Evolutionary conservation across 495 filamentous ascomycete genomes (phyloP).

Genomic region (Platismatia glauca): DNA sequence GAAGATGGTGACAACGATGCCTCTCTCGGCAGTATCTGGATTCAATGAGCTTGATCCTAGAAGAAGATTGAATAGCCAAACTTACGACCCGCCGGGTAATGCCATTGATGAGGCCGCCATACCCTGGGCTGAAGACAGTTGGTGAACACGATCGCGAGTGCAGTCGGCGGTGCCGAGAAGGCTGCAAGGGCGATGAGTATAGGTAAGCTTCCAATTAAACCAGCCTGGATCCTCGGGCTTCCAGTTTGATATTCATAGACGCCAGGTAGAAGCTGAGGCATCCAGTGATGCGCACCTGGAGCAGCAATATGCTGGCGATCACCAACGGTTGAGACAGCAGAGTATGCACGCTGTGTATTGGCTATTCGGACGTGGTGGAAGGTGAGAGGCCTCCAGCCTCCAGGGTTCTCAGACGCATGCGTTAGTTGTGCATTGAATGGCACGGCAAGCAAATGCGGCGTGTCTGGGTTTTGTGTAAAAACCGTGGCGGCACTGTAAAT

Average conservation of each 20-base stretch:
- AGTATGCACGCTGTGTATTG: neutral
- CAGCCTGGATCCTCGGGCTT: conserved; percentile 1
- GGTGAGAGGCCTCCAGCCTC: conserved; percentile 5
- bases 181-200: conserved; percentile 23
- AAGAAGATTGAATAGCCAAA: neutral
- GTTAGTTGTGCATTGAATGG: conserved; percentile 3
- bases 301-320: conserved; percentile 13
- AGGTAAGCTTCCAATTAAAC: conserved; percentile 20
- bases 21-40: conserved; percentile 13
- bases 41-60: neutral
- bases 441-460: conserved; percentile 13
- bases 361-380: conserved; percentile 1
- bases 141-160: neutral
- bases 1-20: conserved; percentile 23
- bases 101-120: conserved; percentile 9
- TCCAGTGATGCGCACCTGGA: conserved; percentile 6
- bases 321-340: neutral
- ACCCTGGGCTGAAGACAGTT: conserved; percentile 4
- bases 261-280: conserved; percentile 20
- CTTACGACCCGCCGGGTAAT: conserved; percentile 16
- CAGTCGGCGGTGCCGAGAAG: conserved; percentile 16
- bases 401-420: neutral
- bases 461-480: conserved; percentile 18
- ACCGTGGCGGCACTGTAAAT: conserved; percentile 2
- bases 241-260: conserved; percentile 11